These are phyloP conservation scores for Centaurea solstitialis DNA, from an alignment of 129 eudicot genomes.

Conservation along the genomic window DNA sequence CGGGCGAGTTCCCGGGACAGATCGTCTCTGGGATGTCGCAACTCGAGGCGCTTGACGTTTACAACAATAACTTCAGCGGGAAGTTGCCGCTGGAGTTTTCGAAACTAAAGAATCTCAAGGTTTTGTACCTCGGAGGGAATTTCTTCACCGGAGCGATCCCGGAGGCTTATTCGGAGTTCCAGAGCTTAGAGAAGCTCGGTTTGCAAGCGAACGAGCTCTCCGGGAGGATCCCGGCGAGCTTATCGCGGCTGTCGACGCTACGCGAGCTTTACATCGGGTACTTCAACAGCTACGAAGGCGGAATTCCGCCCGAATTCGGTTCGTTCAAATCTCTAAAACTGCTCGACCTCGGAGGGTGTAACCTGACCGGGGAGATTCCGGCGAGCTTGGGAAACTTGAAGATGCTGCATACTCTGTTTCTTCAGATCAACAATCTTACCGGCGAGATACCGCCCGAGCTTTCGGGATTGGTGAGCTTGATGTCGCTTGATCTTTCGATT, in stretches of 20 bases:
- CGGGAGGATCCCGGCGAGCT: constrained; percentile 64
- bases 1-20: constrained; percentile 52
- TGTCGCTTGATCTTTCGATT: constrained; percentile 69
- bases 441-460: constrained; percentile 73
- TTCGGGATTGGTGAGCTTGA: constrained; percentile 49
- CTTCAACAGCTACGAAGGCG: constrained; percentile 57
- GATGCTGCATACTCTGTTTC: constrained; percentile 59
- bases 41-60: constrained; percentile 58
- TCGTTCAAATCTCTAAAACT: constrained; percentile 29
- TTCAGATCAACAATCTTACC: constrained; percentile 58
- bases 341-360: constrained; percentile 56
- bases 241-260: constrained; percentile 52
- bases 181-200: constrained; percentile 36
- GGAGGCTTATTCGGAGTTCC: constrained; percentile 44
- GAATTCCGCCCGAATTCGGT: constrained; percentile 83
- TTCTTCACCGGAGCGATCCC: constrained; percentile 79
- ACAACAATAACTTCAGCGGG: constrained; percentile 74
- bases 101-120: constrained; percentile 28
- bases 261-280: constrained; percentile 51
- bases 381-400: constrained; percentile 55
- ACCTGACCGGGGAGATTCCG: constrained; percentile 78
- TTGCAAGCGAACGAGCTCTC: constrained; percentile 60
- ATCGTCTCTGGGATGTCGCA: constrained; percentile 36
- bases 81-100: constrained; percentile 55
- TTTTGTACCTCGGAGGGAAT: constrained; percentile 66